A percentile compares a stretch with the other conserved stretches of the same genome.
phyloP scores from a whole-genome alignment of 1,284 basidiomycete species.

The Pisolithus thermaeus region DNA sequence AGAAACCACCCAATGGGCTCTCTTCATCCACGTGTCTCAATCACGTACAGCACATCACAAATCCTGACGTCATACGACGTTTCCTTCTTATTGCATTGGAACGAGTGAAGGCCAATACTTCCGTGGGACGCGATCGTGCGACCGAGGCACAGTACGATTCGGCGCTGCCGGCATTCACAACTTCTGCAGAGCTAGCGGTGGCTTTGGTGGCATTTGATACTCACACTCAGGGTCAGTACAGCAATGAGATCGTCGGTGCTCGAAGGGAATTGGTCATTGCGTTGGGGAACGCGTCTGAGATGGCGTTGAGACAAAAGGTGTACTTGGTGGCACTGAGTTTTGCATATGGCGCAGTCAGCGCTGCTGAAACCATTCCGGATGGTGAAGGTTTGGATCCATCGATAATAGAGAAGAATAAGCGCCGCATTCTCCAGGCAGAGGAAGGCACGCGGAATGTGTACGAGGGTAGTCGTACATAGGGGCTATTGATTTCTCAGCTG shows the following conservation, averaged over 20 bases:
- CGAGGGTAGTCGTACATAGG: no score
- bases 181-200: conserved; percentile 26
- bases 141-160: conserved; percentile 9
- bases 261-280: conserved; percentile 27
- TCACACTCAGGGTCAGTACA: conserved; percentile 19
- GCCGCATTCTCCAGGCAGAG: conserved; percentile 8
- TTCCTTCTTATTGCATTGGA: conserved; percentile 19
- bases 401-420: conserved; percentile 20
- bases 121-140: conserved; percentile 15
- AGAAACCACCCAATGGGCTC: conserved; percentile 18
- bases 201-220: conserved; percentile 24
- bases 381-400: conserved; percentile 11
- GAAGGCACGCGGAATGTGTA: no score
- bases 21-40: conserved; percentile 13
- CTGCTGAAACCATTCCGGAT: conserved; percentile 13
- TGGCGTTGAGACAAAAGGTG: conserved; percentile 19
- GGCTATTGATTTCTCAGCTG: not conserved
- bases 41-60: conserved; percentile 25
- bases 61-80: conserved; percentile 17
- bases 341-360: conserved; percentile 19
- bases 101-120: conserved; percentile 14
- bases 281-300: conserved; percentile 31
- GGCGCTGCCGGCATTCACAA: conserved; percentile 20
- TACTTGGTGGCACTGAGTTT: conserved; percentile 22
- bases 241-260: conserved; percentile 13